Evolutionary conservation across 148 eudicot species (phyloP).

Genomic region (Silene uniflora): DNA sequence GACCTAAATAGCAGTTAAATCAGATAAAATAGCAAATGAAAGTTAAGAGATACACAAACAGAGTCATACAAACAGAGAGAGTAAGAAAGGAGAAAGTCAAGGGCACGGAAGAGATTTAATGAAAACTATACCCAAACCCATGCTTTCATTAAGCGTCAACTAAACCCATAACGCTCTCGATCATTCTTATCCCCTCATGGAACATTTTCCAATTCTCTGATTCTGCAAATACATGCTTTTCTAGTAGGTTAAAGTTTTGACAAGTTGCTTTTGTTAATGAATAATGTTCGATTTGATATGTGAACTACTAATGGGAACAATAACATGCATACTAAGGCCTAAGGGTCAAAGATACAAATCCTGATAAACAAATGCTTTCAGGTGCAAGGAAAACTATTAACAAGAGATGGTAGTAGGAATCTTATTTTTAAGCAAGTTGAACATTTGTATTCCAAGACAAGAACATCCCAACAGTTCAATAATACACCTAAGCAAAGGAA

Average conservation of each 20-base stretch:
- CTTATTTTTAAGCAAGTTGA: background rate
- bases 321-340: no score
- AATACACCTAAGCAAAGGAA: background rate
- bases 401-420: background rate
- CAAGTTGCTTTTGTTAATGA: background rate
- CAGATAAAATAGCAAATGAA: background rate
- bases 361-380: background rate
- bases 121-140: background rate
- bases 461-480: background rate
- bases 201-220: background rate
- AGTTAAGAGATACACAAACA: background rate
- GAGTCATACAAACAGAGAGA: background rate
- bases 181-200: background rate
- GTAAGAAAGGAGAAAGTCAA: background rate
- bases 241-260: background rate
- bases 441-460: background rate
- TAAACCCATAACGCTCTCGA: background rate
- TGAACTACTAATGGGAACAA: background rate
- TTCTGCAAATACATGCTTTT: background rate
- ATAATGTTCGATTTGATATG: background rate
- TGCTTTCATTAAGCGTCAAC: background rate
- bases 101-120: background rate
- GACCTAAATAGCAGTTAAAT: background rate
- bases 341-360: no score
- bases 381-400: background rate